Evolutionary conservation across 1,284 basidiomycete genomes (phyloP), one percentile per base, ranked within the genome.

Genomic region (Rhodofomes roseus): DNA sequence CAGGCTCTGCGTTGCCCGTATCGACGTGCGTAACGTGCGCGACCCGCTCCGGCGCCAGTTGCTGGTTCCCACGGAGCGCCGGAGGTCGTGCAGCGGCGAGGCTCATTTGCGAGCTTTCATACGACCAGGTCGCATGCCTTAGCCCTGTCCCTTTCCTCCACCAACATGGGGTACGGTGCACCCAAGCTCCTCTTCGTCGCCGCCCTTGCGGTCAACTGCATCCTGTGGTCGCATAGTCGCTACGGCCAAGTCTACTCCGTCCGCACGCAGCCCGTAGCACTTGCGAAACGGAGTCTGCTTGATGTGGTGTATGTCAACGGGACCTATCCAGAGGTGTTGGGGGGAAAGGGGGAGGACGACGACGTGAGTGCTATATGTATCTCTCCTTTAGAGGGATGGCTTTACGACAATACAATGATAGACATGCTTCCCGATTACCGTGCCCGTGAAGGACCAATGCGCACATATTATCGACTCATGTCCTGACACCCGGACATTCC

Each of bases 181-280:
- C 74, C 81, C 58, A 83, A 78, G 70, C 65, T 81, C 8, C 65
- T 82, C 31, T 83, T 90, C 63, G 73, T 82, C 39, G 60, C 77
- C 56, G 67, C 80, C 51, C 71, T 90, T 66, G 68, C 79, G 60
- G 46, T 84, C 46, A 84, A 86, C 63, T 79, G 79, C 64, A 63
- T 89, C 37, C 74, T 90, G 48, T 90, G 84, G 85, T 87, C 88
- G 18, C 80, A 82, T 65, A 82, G 82, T 71, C 80, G 82, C 52
- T 85, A 84, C 71, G 78, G 76, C 23, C 76, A 76, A 44, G 59
- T 76, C 55, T 70, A 66, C 58, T 66, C 69, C 37, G 39, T 57
- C 22, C 60, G 65, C 44, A 39, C 65, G 1, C 56, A 64, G 18
- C 56, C 60, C 44, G 46, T 57, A 36, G 37, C 51, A 27, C 36